These are phyloP conservation scores for Cercis canadensis DNA, from an alignment of 306 rosid genomes.

Conservation along the genomic window DNA sequence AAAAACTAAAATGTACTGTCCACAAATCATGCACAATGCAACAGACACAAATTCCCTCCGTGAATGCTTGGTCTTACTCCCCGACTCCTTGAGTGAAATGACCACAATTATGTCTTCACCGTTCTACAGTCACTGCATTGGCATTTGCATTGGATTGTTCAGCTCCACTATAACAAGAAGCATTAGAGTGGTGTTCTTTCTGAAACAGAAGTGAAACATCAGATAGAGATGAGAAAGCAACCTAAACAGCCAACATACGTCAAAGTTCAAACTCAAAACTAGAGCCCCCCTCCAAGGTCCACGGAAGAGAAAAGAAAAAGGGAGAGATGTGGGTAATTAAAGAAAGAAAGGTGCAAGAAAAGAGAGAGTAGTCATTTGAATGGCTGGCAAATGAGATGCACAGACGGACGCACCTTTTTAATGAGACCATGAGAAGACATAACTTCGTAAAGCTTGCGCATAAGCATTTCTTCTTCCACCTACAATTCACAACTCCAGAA, in stretches of 20 bases:
- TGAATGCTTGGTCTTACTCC: neutral
- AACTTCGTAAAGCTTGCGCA: slow-evolving; percentile 43
- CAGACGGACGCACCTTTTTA: slow-evolving; percentile 16
- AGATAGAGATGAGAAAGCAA: neutral
- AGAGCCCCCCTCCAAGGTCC: too few species aligned
- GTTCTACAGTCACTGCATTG: slow-evolving; percentile 9
- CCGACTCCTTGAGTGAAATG: neutral
- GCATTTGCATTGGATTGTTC: neutral
- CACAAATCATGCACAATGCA: neutral
- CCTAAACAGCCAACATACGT: neutral
- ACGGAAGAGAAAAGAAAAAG: too few species aligned
- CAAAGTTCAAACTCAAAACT: too few species aligned
- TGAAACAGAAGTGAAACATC: slow-evolving; percentile 25
- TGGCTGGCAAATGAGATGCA: neutral
- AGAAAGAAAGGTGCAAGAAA: too few species aligned
- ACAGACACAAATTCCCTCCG: neutral
- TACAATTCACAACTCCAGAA: slow-evolving; percentile 8
- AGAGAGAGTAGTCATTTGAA: neutral
- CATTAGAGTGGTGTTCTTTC: slow-evolving; percentile 14
- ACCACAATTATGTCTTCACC: slow-evolving; percentile 7
- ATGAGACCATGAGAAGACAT: slow-evolving; percentile 26
- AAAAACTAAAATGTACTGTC: neutral
- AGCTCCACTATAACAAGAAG: slow-evolving; percentile 1
- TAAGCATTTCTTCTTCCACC: slow-evolving; percentile 50
- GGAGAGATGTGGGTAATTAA: too few species aligned